These are phyloP conservation scores for Acer yangbiense DNA, from an alignment of 345 rosid species.

Conservation along the genomic window DNA sequence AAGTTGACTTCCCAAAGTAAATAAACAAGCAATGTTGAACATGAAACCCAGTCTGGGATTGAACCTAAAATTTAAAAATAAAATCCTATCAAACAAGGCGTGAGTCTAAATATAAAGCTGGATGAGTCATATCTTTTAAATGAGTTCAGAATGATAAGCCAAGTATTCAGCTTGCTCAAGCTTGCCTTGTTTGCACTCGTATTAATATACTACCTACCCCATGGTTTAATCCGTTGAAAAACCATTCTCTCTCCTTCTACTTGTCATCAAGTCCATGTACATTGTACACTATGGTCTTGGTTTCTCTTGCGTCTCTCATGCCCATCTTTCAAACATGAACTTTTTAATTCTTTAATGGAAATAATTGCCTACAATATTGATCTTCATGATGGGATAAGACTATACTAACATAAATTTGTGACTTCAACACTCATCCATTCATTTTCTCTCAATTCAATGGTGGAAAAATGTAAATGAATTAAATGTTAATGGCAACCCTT, in stretches of 20 bases:
- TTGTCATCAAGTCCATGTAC: neutral
- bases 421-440: no score
- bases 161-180: neutral
- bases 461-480: no score
- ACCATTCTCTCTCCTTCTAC: neutral
- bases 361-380: neutral
- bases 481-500: no score
- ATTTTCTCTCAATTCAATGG: no score
- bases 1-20: neutral
- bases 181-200: no score
- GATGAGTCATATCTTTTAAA: neutral
- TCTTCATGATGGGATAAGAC: no score
- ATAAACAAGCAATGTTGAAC: neutral
- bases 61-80: no score
- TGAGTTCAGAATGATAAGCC: neutral
- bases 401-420: no score
- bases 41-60: no score
- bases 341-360: no score
- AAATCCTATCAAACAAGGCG: neutral
- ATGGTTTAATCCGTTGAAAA: neutral
- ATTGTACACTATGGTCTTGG: neutral
- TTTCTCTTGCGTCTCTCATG: neutral
- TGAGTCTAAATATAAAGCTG: neutral
- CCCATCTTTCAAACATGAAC: neutral
- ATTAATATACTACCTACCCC: neutral